Conservation (phyloP, 2,329 filamentous ascomycete species). For the Talaromyces sp. region DNA sequence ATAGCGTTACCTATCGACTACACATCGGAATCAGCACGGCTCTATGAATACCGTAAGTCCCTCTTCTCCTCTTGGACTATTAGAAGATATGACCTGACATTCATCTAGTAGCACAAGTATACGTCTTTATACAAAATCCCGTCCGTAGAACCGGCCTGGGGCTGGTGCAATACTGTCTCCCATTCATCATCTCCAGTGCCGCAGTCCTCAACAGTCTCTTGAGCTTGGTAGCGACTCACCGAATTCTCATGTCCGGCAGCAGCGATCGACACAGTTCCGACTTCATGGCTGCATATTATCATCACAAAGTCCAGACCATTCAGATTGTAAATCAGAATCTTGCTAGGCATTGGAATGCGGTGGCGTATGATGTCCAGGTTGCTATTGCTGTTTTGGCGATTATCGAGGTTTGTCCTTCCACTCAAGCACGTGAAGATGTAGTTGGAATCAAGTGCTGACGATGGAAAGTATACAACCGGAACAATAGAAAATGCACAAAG, state of each 20-base stretch:
- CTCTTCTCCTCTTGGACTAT: neutral
- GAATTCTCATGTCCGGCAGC: neutral
- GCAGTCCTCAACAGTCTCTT: neutral
- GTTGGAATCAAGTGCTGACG: neutral
- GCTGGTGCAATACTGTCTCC: neutral
- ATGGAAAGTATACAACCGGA: conserved; percentile 2
- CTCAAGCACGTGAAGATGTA: neutral
- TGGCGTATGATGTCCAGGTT: conserved; percentile 1
- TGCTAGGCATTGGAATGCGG: neutral
- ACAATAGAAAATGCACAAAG: neutral
- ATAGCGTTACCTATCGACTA: conserved; percentile 3
- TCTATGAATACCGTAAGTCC: conserved; percentile 1
- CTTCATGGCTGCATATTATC: conserved; percentile 5
- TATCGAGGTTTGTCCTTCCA: conserved; percentile 1
- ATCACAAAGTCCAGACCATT: conserved; percentile 14
- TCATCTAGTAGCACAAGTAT: conserved; percentile 2
- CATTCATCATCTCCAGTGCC: conserved; percentile 7
- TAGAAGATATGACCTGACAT: neutral
- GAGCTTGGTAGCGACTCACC: conserved; percentile 8
- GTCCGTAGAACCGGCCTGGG: conserved; percentile 1
- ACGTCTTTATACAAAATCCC: conserved; percentile 11
- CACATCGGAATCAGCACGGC: neutral
- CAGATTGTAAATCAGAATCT: conserved; percentile 9
- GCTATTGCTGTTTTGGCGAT: conserved; percentile 13
- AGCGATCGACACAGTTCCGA: neutral